Base-by-base conservation (phyloP, 768 basidiomycete species). In the Tubosaeta sp. region DNA sequence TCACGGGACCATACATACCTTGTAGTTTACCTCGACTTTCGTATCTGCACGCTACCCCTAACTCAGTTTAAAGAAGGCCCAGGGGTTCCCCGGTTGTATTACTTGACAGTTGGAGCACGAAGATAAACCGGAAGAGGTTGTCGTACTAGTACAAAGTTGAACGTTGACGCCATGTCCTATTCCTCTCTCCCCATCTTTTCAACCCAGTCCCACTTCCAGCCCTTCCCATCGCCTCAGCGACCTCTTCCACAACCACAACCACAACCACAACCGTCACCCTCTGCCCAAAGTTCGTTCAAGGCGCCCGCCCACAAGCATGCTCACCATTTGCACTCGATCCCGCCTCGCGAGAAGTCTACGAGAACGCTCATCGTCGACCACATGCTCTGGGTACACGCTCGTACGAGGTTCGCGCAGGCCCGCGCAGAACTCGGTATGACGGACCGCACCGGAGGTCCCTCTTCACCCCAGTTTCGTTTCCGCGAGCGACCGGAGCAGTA, bases 251-350 rank as follows among this genome's bases (percentile, higher is more conserved):
- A 51, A 44, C 35, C 56, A 2, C 63, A 52, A 18, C 51, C 34
- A 2, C 55, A 51, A 44, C 35, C 56, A 2, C 63, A 52, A 18
- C 31, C 53, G 16, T 53, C 56, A 3, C 49, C 65, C 2, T 49
- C 67, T 14, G 41, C 49, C 22, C 53, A 49, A 14, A 54, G 49
- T 4, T 54, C 76, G 0, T 87, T 86, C 71, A 79, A 75, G 55
- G 80, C 86, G 2, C 86, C 87, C 8, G 90, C 90, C 1, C 90
- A 92, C 69, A 89, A 86, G 58, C 88, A 91, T 74, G 90, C 90
- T 0, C 90, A 92, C 65, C 88, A 92, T 64, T 70, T 92, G 2
- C 90, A 93, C 63, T 83, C 87, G 2, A 91, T 93, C 29, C 90
- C 90, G 3, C 90, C 88, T 3, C 73, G 87, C 34, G 90, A 93